Conservation (phyloP, 1,284 basidiomycete genomes). For the Ceratobasidium papillatum region DNA sequence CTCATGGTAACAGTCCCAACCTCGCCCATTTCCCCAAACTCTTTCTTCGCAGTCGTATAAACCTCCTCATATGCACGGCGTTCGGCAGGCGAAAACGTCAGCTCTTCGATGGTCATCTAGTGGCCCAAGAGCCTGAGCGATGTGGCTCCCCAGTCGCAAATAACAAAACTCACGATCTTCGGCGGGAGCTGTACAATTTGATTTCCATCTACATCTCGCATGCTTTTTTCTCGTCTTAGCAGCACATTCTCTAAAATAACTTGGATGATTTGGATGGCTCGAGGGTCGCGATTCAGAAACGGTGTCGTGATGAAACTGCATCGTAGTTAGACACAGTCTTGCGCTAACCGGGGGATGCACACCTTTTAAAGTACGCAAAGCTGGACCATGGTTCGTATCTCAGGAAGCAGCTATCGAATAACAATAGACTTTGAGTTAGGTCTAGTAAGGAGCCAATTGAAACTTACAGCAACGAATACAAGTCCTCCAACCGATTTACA, state of each 20-base stretch:
- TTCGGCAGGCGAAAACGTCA: conserved; percentile 81
- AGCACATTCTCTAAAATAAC: conserved; percentile 90
- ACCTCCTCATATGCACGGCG: conserved; percentile 83
- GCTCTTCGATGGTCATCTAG: conserved; percentile 69
- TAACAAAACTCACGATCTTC: conserved; percentile 68
- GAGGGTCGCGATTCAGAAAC: conserved; percentile 85
- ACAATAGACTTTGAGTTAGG: not conserved
- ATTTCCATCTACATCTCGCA: conserved; percentile 88
- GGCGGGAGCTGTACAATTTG: conserved; percentile 88
- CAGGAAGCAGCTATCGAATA: conserved; percentile 76
- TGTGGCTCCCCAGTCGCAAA: not conserved
- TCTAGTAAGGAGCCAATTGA: not conserved
- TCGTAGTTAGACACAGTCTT: conserved; percentile 1
- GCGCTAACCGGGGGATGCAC: not conserved
- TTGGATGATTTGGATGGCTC: conserved; percentile 92
- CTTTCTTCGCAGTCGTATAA: conserved; percentile 69
- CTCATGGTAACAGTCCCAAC: conserved; percentile 83
- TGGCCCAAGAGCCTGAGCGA: not conserved
- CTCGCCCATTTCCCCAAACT: conserved; percentile 78
- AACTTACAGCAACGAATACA: conserved; percentile 84
- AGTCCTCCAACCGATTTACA: conserved; percentile 92
- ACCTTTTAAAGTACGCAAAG: conserved; percentile 44
- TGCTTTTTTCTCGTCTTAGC: conserved; percentile 93
- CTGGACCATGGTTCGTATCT: conserved; percentile 86
- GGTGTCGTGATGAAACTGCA: conserved; percentile 86